Conservation (phyloP, 257 asterid species). For the Ilex asprella region DNA sequence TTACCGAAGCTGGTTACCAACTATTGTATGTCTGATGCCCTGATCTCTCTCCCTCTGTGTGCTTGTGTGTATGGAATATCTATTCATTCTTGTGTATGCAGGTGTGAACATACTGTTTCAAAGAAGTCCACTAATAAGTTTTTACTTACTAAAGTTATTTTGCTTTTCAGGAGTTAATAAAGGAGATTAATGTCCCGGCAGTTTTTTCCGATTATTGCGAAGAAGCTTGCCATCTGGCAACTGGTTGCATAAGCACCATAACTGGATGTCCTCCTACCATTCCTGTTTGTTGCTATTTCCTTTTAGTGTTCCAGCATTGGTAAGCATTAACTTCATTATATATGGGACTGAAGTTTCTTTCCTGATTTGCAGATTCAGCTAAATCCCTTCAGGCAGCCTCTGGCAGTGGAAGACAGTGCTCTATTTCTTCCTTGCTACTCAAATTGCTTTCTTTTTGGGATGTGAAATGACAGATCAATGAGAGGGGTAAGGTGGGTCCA, state of each 20-base stretch:
- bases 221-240: slow-evolving; percentile 80
- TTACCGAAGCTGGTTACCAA: slow-evolving; percentile 83
- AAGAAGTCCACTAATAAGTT: no score
- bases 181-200: slow-evolving; percentile 58
- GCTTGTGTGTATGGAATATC: background rate
- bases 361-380: slow-evolving; percentile 53
- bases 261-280: slow-evolving; percentile 43
- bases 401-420: slow-evolving; percentile 61
- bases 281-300: slow-evolving; percentile 30
- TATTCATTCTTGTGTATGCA: no score
- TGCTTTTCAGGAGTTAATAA: slow-evolving; percentile 46
- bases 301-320: background rate
- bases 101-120: no score
- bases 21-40: slow-evolving; percentile 52
- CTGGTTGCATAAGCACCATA: slow-evolving; percentile 47
- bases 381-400: slow-evolving; percentile 94
- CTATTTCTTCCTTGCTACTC: slow-evolving; percentile 73
- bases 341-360: background rate
- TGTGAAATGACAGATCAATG: slow-evolving; percentile 20
- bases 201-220: slow-evolving; percentile 90
- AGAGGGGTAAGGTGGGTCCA: background rate
- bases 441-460: slow-evolving; percentile 81
- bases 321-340: background rate
- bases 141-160: background rate
- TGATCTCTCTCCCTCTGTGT: background rate